Percentiles rank a stretch among this genome's conserved stretches.
These are phyloP conservation scores for Vachellia collinsii DNA, from an alignment of 306 rosid genomes.

Conservation along the genomic window DNA sequence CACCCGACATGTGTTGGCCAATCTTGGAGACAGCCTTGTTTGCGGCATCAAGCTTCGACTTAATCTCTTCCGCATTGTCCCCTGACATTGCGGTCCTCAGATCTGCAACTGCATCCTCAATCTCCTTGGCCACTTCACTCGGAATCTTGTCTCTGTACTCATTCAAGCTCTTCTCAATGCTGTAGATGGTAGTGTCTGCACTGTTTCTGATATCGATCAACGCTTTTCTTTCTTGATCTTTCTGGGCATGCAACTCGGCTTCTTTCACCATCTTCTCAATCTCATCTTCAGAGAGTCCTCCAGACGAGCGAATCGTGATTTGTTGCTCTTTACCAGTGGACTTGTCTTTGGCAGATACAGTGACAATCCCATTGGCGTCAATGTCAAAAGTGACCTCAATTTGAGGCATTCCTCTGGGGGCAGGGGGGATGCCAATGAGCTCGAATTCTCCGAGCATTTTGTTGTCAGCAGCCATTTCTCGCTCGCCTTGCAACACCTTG, in stretches of 20 bases:
- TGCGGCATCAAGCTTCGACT: conserved; percentile 70
- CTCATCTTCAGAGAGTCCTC: conserved; percentile 80
- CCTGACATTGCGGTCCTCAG: conserved; percentile 65
- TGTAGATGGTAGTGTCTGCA: conserved; percentile 82
- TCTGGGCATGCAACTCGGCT: conserved; percentile 85
- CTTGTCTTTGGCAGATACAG: conserved; percentile 91
- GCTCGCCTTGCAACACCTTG: conserved; percentile 88
- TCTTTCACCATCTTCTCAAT: conserved; percentile 83
- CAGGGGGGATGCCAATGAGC: conserved; percentile 77
- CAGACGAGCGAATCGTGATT: conserved; percentile 83
- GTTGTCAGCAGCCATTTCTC: conserved; percentile 89
- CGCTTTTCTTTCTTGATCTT: conserved; percentile 78
- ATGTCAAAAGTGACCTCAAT: conserved; percentile 87
- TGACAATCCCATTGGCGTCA: conserved; percentile 88
- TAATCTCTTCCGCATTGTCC: conserved; percentile 67
- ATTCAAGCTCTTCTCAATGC: conserved; percentile 76
- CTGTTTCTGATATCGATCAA: conserved; percentile 75
- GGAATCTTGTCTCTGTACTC: conserved; percentile 84
- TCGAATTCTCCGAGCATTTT: conserved; percentile 79
- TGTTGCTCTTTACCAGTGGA: conserved; percentile 84
- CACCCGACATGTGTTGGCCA: conserved; percentile 82
- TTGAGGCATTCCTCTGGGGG: conserved; percentile 87
- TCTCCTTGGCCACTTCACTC: conserved; percentile 71
- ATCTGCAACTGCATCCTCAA: conserved; percentile 70
- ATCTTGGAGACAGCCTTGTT: conserved; percentile 89